Percentiles rank a stretch among this genome's conserved stretches.
phyloP scores from a whole-genome alignment of 108 stramenopile genomes.

The Halocafeteria seosinensis region DNA sequence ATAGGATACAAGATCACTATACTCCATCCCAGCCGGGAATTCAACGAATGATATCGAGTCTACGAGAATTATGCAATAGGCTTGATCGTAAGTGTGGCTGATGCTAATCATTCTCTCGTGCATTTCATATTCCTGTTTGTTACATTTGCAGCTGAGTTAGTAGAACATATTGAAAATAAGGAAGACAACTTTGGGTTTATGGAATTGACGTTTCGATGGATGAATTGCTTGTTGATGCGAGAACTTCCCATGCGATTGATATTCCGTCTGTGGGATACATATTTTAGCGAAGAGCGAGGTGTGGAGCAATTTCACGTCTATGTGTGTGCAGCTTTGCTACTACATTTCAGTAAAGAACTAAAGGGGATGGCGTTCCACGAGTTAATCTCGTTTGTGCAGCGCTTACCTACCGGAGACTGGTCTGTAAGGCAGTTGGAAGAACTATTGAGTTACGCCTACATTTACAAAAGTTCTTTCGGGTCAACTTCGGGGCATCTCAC shows the following conservation, averaged over 20 bases:
- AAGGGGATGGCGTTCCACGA: constrained; percentile 73
- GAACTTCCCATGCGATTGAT: constrained; percentile 63
- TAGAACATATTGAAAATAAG: constrained; percentile 3
- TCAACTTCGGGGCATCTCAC: no score
- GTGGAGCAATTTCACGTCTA: constrained; percentile 67
- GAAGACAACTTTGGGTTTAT: constrained; percentile 61
- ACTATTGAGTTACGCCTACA: constrained; percentile 34
- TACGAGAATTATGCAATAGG: constrained; percentile 75
- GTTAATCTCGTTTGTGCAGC: constrained; percentile 77
- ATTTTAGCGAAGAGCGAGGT: constrained; percentile 48
- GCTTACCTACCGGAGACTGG: constrained; percentile 36
- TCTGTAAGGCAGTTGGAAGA: constrained; percentile 30
- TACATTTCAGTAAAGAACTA: constrained; percentile 64
- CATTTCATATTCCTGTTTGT: no score
- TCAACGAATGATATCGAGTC: constrained; percentile 75
- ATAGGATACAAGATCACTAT: constrained; percentile 93
- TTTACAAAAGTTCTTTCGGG: constrained; percentile 31
- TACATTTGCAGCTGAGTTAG: no score
- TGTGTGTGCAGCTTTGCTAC: constrained; percentile 85
- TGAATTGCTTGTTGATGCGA: constrained; percentile 85
- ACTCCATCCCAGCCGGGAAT: constrained; percentile 87
- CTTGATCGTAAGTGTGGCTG: no score
- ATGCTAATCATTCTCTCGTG: no score
- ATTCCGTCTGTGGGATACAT: constrained; percentile 79
- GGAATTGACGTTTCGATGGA: constrained; percentile 96